Base-by-base conservation (phyloP, 352 stramenopile genomes). In the Phytopythium kandeliae region DNA sequence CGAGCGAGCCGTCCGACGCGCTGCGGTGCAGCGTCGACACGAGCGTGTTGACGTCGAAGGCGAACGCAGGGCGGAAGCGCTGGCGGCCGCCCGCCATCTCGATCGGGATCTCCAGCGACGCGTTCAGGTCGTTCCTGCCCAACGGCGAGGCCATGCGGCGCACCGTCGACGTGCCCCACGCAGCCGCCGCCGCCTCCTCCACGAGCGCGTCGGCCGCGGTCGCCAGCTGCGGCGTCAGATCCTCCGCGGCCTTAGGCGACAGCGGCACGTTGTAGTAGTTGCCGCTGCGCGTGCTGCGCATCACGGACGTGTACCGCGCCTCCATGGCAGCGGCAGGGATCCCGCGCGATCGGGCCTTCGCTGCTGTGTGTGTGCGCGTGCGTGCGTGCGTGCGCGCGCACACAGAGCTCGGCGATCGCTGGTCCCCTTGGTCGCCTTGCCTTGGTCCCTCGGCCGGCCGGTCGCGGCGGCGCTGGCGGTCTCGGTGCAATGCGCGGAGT, bases 181-280 rank as follows among this genome's bases (percentile, higher is more conserved):
- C 62, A 6, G 68, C 60, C n/a, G 63, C 57, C 30, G 67, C 58
- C 34, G 57, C 48, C 52, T 69, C 60, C 48, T 36, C 48, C 30
- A 34, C n/a, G 30, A 43, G 10, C 33, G 13, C 9, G 35, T 63
- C 51, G 48, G 62, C 50, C 30, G 46, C 50, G 40, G 4, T 7
- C 36, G 36, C 38, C 3, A 45, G 3, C 38, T 45, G 38, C 38
- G 38, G 21, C 11, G 38, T 21, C 16, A 62, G 51, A 40, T 63
- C 58, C 35, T 28, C 50, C 31, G 35, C 49, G 25, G 21, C 41
- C 47, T 59, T 13, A n/a, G 66, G 48, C 15, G 64, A 56, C 41
- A 78, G 57, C 13, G 72, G 72, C 24, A 84, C 58, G 53, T 80
- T 73, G 60, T 84, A 84, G 51, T 78, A 84, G 42, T 84, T 84